Conservation (phyloP, 345 rosid species). For the Corymbia maculata region DNA sequence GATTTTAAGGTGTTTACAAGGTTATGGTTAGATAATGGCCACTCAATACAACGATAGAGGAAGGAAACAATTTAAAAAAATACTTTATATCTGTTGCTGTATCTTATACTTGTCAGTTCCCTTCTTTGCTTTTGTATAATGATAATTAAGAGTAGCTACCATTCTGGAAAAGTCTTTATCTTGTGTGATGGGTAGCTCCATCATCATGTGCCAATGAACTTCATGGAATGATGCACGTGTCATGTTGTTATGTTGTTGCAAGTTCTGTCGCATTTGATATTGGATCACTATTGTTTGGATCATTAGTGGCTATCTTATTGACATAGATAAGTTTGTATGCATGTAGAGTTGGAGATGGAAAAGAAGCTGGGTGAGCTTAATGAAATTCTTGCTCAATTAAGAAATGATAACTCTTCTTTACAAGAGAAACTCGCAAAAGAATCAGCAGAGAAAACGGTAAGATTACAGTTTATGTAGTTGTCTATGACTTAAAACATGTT, state of each 20-base stretch:
- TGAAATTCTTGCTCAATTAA: conserved; percentile 31
- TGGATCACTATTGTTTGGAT: not conserved
- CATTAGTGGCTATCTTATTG: not conserved
- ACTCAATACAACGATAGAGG: not conserved
- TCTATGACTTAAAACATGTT: not conserved
- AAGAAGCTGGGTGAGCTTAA: conserved; percentile 37
- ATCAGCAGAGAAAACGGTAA: conserved; percentile 62
- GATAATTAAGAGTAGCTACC: not conserved
- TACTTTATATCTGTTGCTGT: not conserved
- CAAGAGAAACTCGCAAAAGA: conserved; percentile 48
- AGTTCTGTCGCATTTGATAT: not conserved
- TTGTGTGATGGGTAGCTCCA: not conserved
- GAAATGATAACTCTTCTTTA: conserved; percentile 31
- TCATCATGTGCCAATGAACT: not conserved
- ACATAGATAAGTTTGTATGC: not conserved
- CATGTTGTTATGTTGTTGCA: not conserved
- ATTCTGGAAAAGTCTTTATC: not conserved
- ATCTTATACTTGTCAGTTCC: not conserved
- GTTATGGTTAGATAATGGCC: not conserved
- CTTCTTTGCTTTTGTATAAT: not conserved
- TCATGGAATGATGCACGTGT: not conserved
- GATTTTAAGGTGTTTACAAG: not conserved
- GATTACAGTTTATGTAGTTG: not conserved
- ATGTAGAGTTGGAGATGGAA: conserved; percentile 50
- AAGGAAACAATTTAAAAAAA: not conserved